Base-by-base conservation (phyloP, 2,329 filamentous ascomycete species). In the Nothopassalora personata region DNA sequence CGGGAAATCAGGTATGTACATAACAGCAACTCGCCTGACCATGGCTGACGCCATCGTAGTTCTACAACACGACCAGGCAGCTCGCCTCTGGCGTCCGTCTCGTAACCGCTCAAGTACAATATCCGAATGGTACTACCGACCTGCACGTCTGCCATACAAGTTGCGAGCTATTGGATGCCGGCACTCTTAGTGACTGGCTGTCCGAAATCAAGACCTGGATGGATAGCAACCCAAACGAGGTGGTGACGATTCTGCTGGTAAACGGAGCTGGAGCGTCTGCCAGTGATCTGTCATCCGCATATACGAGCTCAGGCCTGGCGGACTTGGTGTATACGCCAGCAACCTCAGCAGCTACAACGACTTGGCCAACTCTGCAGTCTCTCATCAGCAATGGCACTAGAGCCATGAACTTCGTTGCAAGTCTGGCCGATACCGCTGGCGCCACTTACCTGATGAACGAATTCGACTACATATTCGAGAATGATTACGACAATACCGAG, bases 351-450 rank as follows among this genome's bases (percentile, higher is more conserved):
- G 60, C 71, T 2, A 72, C 75, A 15, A 77, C 85, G 36, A 85
- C 90, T 72, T 97, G 92, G 92, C 92, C 92, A 0, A 92, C 89
- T 0, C 80, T 96, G 1, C 84, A 83, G n/a, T 81, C 86, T 51
- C 84, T 95, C 80, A 91, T 95, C 64, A 72, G 90, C 9, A 64
- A 63, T 36, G 68, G 69, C 58, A 86, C 89, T 72, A 83, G 90
- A 10, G 86, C 62, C 5, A 55, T 66, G 54, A 66, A 61, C 57
- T 64, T 89, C 2, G 80, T 95, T 61, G 81, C 93, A 71, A 90
- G 93, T 73, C 81, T 95, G 74, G 90, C 93, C 75, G 94, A 93
- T 76, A 79, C 86, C 66, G 88, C 90, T 63, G 86, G 96, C 71
- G 88, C 93, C 74, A 83, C 80, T 0, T 86, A 90, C 33, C 90